Evolutionary conservation across 2,329 filamentous ascomycete genomes (phyloP).

Genomic region (Claviceps monticola): DNA sequence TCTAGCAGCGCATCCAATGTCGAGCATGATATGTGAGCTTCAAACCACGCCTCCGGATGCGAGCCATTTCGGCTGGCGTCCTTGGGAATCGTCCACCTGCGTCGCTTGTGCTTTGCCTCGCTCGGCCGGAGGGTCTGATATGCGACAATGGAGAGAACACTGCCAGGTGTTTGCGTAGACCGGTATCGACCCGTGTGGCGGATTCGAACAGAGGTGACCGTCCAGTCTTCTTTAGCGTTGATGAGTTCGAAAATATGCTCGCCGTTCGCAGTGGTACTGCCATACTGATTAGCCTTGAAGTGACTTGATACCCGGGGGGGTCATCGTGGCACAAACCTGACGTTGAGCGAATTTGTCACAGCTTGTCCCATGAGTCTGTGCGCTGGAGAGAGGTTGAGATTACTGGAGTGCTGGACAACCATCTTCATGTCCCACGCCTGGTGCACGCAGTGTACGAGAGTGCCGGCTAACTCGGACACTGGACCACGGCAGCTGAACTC

Average conservation of each 20-base stretch:
- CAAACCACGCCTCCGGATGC: constrained; percentile 12
- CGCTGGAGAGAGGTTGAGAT: constrained; percentile 5
- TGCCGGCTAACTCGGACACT: constrained; percentile 9
- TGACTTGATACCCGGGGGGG: no score
- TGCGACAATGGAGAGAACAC: constrained; percentile 13
- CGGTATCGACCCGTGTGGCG: constrained; percentile 13
- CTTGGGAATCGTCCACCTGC: constrained; percentile 2
- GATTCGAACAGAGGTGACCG: constrained; percentile 10
- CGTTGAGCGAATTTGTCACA: constrained; percentile 11
- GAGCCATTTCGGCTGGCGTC: background rate
- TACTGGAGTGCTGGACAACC: constrained; percentile 7
- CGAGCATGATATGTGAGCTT: constrained; percentile 15
- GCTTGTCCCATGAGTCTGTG: constrained; percentile 10
- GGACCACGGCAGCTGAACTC: constrained; percentile 10
- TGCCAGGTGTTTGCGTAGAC: constrained; percentile 2
- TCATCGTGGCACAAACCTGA: constrained; percentile 13
- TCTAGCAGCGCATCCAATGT: constrained; percentile 9
- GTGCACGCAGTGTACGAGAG: constrained; percentile 17
- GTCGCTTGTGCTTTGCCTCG: background rate
- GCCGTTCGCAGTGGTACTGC: constrained; percentile 8
- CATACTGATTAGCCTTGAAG: background rate
- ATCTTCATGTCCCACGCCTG: constrained; percentile 20
- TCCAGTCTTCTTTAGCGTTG: background rate
- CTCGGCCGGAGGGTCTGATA: constrained; percentile 8
- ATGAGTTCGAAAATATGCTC: constrained; percentile 9